Evolutionary conservation across 371 early-diverging fungal genomes (phyloP).

Genomic region (Choanephora cucurbitarum): DNA sequence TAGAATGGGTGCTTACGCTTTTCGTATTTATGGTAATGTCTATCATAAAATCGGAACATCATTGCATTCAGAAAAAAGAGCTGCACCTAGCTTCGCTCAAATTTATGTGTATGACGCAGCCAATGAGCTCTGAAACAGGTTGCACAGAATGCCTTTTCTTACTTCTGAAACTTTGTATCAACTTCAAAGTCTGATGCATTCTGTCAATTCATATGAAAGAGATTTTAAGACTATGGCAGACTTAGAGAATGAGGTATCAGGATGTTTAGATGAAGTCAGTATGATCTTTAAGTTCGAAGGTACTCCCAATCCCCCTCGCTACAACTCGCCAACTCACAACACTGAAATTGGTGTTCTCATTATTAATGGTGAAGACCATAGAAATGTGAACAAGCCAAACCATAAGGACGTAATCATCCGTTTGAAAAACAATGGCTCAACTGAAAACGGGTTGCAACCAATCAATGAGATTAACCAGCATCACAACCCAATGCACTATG

Average conservation of each 20-base stretch:
- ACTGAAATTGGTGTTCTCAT: neutral
- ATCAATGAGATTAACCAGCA: neutral
- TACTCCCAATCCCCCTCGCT: neutral
- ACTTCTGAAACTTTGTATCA: too few relatives aligned
- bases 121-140: conserved; percentile 4
- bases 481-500: neutral
- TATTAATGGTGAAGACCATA: neutral
- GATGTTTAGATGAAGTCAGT: too few relatives aligned
- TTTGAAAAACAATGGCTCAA: neutral
- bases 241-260: neutral
- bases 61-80: neutral
- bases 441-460: neutral
- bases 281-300: neutral
- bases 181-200: neutral
- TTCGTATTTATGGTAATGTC: conserved; percentile 16
- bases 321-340: conserved; percentile 3
- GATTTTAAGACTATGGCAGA: conserved; percentile 10
- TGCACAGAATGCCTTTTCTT: neutral
- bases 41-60: conserved; percentile 13
- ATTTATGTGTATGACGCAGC: conserved; percentile 19
- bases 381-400: neutral
- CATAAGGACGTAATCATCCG: neutral
- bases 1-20: conserved; percentile 10
- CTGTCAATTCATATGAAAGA: conserved; percentile 11
- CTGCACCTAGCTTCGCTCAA: conserved; percentile 10